Base-by-base conservation (phyloP, 305 asterid species). In the Rubia tinctorum region DNA sequence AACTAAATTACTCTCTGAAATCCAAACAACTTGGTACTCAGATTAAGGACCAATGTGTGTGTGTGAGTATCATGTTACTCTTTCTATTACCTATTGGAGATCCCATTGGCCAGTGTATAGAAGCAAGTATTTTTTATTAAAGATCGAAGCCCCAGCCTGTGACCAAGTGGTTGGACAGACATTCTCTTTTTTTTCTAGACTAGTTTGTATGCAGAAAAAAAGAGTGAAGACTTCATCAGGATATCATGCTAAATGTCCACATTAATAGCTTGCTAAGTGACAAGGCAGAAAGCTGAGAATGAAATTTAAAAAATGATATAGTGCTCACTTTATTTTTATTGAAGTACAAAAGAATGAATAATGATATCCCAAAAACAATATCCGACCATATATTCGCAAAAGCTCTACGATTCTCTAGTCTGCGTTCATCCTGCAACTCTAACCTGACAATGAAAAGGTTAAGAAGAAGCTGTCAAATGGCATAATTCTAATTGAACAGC, bases 321-420 rank as follows among this genome's bases (percentile, higher is more conserved):
- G 61, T 74, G 83, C 97, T 88, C 84, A 92, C 99, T 84, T 90
- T 88, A 85, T 80, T 86, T 81, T 86, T 91, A 83, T 81, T 83
- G 93, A 86, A 88, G 91, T 83, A 91, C 69, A 95, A 85, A 79
- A 95, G 90, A 84, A 87, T 53, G 84, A 95, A 95, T 60, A 92
- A 77, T 72, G 99, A 89, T 76, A 88, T 75, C 81, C 98, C 99
- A 82, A 88, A 95, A 82, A 88, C 92, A 78, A 83, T 77, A 81
- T 95, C 98, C 6, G 99, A 95, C 93, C 91, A 95, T 78, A 95
- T 95, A 86, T 95, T 92, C 65, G 99, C 99, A 82, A 92, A 95
- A 71, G 93, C 90, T 74, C 82, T 86, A 43, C 98, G 96, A 84
- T 95, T 95, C 80, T 89, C 97, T 81, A 95, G 83, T 83, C 98